A percentile compares a stretch with the other conserved stretches of the same genome.
Conservation (phyloP, 148 eudicot species). For the Camellia lanceoleosa region DNA sequence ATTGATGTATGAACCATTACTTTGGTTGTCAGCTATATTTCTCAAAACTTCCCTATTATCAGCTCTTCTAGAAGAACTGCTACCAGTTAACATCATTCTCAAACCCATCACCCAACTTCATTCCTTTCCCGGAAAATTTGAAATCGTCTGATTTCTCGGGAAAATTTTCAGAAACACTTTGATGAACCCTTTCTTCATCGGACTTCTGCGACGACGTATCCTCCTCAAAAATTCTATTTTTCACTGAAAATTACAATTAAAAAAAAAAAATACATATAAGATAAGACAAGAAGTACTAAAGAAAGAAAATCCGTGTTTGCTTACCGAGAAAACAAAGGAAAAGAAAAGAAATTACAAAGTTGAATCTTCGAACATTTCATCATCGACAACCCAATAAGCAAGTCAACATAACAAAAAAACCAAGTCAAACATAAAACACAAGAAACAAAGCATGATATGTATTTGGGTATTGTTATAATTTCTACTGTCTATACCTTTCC, state of each 20-base stretch:
- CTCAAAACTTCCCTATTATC: conserved; percentile 24
- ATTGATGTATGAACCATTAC: conserved; percentile 29
- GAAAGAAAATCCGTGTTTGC: background rate
- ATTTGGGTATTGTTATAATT: background rate
- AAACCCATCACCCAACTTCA: conserved; percentile 31
- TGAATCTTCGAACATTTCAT: background rate
- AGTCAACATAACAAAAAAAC: conserved; percentile 17
- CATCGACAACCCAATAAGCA: conserved; percentile 3
- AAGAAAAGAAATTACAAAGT: background rate
- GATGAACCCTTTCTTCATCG: conserved; percentile 47
- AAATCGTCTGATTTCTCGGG: conserved; percentile 36
- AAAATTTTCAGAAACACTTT: conserved; percentile 35
- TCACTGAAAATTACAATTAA: conserved; percentile 46
- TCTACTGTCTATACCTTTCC: background rate
- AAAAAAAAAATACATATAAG: background rate
- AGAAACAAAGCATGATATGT: conserved; percentile 2
- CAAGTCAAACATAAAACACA: background rate
- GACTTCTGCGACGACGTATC: conserved; percentile 41
- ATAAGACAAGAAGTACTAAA: no score
- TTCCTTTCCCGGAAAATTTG: conserved; percentile 30
- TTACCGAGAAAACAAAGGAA: background rate
- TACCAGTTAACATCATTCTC: conserved; percentile 38
- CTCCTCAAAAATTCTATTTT: conserved; percentile 43
- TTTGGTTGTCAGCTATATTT: conserved; percentile 24
- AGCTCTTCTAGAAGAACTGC: conserved; percentile 23